Conservation (phyloP, 305 asterid species). For the Fraxinus paxiana region DNA sequence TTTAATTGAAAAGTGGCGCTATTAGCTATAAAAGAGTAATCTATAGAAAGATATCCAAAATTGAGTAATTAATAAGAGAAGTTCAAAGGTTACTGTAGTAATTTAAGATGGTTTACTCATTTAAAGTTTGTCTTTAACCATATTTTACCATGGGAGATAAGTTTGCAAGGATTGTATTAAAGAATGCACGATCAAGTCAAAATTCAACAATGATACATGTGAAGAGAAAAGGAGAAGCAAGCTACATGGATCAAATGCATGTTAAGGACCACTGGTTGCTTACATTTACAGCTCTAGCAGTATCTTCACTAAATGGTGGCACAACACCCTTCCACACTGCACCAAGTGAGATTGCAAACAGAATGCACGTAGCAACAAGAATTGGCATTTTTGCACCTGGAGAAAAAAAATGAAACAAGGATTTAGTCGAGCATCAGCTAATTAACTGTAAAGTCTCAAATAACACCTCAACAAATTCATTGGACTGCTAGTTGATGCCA, state of each 20-base stretch:
- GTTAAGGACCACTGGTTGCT: constrained; percentile 25
- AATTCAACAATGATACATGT: neutral
- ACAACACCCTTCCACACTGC: constrained; percentile 49
- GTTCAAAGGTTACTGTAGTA: neutral
- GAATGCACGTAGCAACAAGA: constrained; percentile 37
- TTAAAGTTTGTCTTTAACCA: neutral
- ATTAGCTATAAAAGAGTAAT: neutral
- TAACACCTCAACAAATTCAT: neutral
- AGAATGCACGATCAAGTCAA: neutral
- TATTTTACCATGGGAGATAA: neutral
- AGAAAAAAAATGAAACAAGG: constrained; percentile 12
- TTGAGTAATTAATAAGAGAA: neutral
- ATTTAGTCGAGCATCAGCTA: neutral
- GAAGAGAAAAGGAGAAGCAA: neutral
- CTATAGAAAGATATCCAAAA: neutral
- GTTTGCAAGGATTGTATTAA: neutral
- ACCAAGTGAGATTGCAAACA: constrained; percentile 49
- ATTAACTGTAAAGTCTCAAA: neutral
- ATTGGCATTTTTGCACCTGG: constrained; percentile 64
- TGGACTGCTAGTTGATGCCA: neutral
- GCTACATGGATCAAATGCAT: neutral
- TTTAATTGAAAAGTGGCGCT: neutral
- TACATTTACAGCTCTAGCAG: constrained; percentile 78
- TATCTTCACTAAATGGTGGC: constrained; percentile 76
- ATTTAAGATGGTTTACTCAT: neutral